phyloP scores from a whole-genome alignment of 768 basidiomycete species.

The Sporobolomyces pararoseus region DNA sequence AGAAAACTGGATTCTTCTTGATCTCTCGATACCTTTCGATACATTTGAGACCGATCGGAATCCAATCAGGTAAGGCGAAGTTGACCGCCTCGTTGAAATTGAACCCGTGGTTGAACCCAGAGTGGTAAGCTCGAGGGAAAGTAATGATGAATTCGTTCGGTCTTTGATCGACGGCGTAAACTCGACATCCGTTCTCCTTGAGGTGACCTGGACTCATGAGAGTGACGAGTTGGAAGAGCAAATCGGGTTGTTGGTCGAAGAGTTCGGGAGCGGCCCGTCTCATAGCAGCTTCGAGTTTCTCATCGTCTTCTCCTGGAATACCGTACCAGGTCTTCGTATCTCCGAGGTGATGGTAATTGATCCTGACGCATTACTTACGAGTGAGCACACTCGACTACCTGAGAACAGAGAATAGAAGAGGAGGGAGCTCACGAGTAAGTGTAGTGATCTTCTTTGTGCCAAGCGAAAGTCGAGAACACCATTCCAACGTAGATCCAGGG shows the following conservation, averaged over 20 bases:
- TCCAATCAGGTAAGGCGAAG: slow-evolving; percentile 94
- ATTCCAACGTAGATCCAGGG: slow-evolving; percentile 85
- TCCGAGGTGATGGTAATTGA: slow-evolving; percentile 73
- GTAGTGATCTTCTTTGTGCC: slow-evolving; percentile 99
- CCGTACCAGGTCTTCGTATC: slow-evolving; percentile 99
- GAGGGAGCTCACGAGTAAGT: slow-evolving; percentile 88
- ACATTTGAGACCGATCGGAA: slow-evolving; percentile 78
- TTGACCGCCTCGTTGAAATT: slow-evolving; percentile 99
- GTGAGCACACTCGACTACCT: no score
- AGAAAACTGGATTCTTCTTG: slow-evolving; percentile 91
- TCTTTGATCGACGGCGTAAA: slow-evolving; percentile 91
- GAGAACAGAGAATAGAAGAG: slow-evolving; percentile 56
- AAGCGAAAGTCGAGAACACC: slow-evolving; percentile 98
- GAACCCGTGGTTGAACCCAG: slow-evolving; percentile 87
- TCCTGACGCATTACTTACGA: no score
- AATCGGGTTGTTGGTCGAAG: slow-evolving; percentile 93
- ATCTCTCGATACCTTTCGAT: slow-evolving; percentile 85
- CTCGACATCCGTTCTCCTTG: slow-evolving; percentile 79
- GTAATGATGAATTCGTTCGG: slow-evolving; percentile 97
- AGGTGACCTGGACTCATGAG: slow-evolving; percentile 91
- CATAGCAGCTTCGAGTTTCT: slow-evolving; percentile 94
- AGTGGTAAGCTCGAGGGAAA: slow-evolving; percentile 78
- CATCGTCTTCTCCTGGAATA: slow-evolving; percentile 89
- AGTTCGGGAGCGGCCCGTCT: slow-evolving; percentile 92
- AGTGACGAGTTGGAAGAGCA: slow-evolving; percentile 95